Evolutionary conservation across 2,329 filamentous ascomycete genomes (phyloP).

Genomic region (Sarocladiaceae sp.): DNA sequence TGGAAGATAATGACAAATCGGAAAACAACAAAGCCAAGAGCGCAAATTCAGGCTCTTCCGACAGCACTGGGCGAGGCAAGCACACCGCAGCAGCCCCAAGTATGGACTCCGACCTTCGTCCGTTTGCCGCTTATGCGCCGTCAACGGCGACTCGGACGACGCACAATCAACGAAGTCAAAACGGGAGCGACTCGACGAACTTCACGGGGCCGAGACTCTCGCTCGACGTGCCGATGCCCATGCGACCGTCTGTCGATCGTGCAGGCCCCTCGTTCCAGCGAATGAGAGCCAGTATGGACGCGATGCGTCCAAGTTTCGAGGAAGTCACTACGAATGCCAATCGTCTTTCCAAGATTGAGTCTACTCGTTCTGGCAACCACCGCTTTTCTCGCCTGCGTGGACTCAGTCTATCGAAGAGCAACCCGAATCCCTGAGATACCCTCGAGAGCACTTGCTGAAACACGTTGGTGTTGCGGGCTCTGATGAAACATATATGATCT

Average conservation of each 20-base stretch:
- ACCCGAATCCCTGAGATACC: background rate
- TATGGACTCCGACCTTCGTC: constrained; percentile 81
- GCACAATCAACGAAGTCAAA: constrained; percentile 78
- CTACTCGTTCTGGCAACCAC: constrained; percentile 37
- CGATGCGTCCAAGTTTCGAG: constrained; percentile 78
- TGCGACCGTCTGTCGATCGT: constrained; percentile 59
- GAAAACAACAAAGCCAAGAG: constrained; percentile 28
- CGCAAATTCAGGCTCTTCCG: constrained; percentile 49
- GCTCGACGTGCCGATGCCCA: constrained; percentile 42
- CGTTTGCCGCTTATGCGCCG: constrained; percentile 74
- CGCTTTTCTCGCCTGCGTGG: constrained; percentile 36
- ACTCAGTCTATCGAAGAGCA: constrained; percentile 34
- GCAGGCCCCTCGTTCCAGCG: constrained; percentile 84
- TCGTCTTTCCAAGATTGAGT: constrained; percentile 79
- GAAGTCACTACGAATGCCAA: constrained; percentile 90
- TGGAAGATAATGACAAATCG: constrained; percentile 24
- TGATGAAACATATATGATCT: constrained; percentile 38
- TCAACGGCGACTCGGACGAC: constrained; percentile 75
- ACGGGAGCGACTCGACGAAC: constrained; percentile 90
- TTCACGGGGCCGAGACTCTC: constrained; percentile 68
- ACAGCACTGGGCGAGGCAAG: constrained; percentile 52
- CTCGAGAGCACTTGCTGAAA: background rate
- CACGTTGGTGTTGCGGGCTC: no score
- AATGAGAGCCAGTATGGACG: constrained; percentile 82
- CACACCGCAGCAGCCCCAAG: constrained; percentile 39